phyloP scores from a whole-genome alignment of 352 stramenopile species.

The Phytopythium vexans region DNA sequence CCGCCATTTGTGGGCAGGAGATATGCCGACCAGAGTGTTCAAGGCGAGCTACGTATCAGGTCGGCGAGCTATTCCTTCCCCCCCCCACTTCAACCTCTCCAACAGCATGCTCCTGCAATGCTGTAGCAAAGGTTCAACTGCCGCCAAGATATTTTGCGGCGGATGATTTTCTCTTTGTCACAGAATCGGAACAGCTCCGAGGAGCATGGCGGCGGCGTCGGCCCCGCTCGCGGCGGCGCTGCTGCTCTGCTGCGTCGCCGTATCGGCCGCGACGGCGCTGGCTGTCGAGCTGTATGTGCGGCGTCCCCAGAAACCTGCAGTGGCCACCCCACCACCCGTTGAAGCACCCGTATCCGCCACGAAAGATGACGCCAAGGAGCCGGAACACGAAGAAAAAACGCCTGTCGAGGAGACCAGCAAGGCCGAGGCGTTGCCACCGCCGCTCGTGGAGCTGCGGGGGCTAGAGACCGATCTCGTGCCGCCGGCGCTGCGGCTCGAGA shows the following conservation, averaged over 20 bases:
- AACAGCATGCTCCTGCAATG: background rate
- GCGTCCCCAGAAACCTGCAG: background rate
- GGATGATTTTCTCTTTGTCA: too few species aligned
- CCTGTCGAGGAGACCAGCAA: background rate
- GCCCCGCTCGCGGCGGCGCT: conserved; percentile 20
- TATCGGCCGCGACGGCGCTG: conserved; percentile 37
- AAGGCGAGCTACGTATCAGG: too few species aligned
- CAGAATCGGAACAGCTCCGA: too few species aligned
- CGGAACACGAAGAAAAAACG: background rate
- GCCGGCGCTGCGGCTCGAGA: conserved; percentile 30
- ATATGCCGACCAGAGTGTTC: too few species aligned
- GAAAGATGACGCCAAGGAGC: conserved; percentile 1
- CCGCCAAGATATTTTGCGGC: too few species aligned
- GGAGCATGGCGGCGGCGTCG: background rate
- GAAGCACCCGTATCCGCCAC: conserved; percentile 1
- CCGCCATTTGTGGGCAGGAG: too few species aligned
- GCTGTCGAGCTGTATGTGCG: conserved; percentile 36
- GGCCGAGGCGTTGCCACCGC: background rate
- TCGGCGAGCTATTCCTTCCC: too few species aligned
- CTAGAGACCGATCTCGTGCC: conserved; percentile 29
- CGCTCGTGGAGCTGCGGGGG: conserved; percentile 23
- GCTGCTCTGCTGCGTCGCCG: conserved; percentile 37
- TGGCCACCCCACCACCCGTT: background rate
- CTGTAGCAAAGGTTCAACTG: conserved; percentile 2
- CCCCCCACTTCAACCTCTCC: too few species aligned